Conservation (phyloP, 2,329 filamentous ascomycete species). For the Endocalyx cinctus region DNA sequence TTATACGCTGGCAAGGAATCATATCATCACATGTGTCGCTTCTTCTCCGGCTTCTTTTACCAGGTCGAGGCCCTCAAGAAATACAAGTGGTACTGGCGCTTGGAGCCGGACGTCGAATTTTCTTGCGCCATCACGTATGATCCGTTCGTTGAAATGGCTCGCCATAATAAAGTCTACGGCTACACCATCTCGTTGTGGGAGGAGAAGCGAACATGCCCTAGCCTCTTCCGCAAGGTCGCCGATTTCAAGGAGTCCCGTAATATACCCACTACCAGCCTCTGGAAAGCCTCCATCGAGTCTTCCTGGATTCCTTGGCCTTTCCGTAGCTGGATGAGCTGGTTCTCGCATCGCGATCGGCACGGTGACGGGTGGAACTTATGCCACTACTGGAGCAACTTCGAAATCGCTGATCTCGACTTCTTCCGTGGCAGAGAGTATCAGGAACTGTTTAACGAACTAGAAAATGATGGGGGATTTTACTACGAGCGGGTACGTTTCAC, state of each 20-base stretch:
- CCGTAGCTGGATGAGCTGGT: constrained; percentile 28
- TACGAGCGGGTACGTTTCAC: constrained; percentile 32
- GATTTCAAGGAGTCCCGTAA: constrained; percentile 37
- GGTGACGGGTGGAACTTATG: constrained; percentile 40
- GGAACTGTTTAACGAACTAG: constrained; percentile 34
- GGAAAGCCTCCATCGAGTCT: constrained; percentile 34
- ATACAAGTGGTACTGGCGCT: constrained; percentile 43
- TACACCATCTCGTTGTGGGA: constrained; percentile 40
- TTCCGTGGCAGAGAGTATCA: constrained; percentile 36
- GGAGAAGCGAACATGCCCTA: constrained; percentile 35
- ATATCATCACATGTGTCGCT: constrained; percentile 39
- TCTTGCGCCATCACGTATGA: constrained; percentile 42
- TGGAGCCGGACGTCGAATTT: constrained; percentile 41
- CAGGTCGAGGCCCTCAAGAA: constrained; percentile 35
- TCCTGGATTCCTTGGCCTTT: constrained; percentile 39
- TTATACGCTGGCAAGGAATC: constrained; percentile 36
- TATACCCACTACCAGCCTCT: constrained; percentile 32
- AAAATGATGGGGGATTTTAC: constrained; percentile 38
- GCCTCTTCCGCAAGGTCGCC: constrained; percentile 35
- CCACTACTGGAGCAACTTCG: constrained; percentile 45
- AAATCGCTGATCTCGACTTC: constrained; percentile 41
- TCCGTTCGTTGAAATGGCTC: constrained; percentile 41
- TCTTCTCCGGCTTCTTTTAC: constrained; percentile 42
- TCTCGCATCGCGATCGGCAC: constrained; percentile 32
- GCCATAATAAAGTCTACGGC: constrained; percentile 38